Percentiles rank a stretch among this genome's conserved stretches.
Evolutionary conservation across 140 eudicot species (phyloP).

Genomic region (Anethum foeniculum): DNA sequence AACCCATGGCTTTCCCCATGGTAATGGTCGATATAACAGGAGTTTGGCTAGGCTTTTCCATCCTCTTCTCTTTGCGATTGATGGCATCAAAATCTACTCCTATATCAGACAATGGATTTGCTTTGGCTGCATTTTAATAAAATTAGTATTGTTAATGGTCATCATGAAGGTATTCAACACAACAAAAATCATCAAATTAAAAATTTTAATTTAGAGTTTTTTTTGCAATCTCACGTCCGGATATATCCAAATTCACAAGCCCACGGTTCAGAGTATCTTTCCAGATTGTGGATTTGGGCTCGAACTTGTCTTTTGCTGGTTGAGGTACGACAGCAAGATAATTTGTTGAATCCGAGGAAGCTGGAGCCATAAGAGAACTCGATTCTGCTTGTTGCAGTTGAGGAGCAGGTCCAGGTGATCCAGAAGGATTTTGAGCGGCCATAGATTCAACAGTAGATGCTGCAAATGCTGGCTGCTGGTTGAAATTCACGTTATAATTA

Average conservation of each 20-base stretch:
- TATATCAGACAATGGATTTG: slow-evolving; percentile 74
- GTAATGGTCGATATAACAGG: slow-evolving; percentile 53
- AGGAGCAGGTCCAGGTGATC: slow-evolving; percentile 22
- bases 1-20: slow-evolving; percentile 99
- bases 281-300: slow-evolving; percentile 92
- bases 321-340: slow-evolving; percentile 58
- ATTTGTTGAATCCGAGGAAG: slow-evolving; percentile 32
- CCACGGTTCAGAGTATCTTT: slow-evolving; percentile 96
- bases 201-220: not conserved
- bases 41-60: slow-evolving; percentile 70
- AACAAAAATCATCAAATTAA: not conserved
- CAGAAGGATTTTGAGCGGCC: slow-evolving; percentile 22
- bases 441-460: slow-evolving; percentile 23
- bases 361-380: slow-evolving; percentile 22
- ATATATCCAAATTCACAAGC: slow-evolving; percentile 76
- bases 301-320: slow-evolving; percentile 66
- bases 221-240: slow-evolving; percentile 60
- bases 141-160: not conserved
- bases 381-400: slow-evolving; percentile 22
- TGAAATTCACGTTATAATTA: slow-evolving; percentile 34
- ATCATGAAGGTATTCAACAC: not conserved
- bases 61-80: slow-evolving; percentile 89
- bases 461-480: slow-evolving; percentile 26
- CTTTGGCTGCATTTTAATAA: slow-evolving; percentile 59
- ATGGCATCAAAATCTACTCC: slow-evolving; percentile 94